Evolutionary conservation across 2,329 filamentous ascomycete species (phyloP).

Genomic region (Bipolaris bicolor): DNA sequence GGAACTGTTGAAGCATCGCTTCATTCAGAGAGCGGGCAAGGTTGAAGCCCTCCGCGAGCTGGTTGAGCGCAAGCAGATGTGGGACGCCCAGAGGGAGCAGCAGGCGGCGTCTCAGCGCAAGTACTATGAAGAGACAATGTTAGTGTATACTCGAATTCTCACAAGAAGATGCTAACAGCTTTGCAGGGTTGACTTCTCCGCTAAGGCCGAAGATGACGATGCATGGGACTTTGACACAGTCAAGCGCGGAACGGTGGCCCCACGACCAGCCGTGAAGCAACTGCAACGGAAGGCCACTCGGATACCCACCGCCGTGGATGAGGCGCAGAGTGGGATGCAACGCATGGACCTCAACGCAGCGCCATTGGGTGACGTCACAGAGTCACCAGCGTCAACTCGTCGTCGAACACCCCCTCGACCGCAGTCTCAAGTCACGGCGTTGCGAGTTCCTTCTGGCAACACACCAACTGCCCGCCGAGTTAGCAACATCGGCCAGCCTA

Average conservation of each 20-base stretch:
- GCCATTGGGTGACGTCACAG: slow-evolving; percentile 49
- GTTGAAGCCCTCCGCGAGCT: slow-evolving; percentile 87
- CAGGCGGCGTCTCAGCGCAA: slow-evolving; percentile 66
- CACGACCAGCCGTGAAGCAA: slow-evolving; percentile 56
- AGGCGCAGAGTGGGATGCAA: slow-evolving; percentile 47
- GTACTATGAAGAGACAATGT: slow-evolving; percentile 93
- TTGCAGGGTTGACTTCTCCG: slow-evolving; percentile 66
- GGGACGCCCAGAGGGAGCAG: slow-evolving; percentile 72
- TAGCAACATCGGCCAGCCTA: slow-evolving; percentile 36
- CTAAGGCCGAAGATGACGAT: slow-evolving; percentile 75
- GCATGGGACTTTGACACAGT: slow-evolving; percentile 97
- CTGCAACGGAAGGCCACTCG: slow-evolving; percentile 56
- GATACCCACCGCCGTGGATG: slow-evolving; percentile 48
- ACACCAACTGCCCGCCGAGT: slow-evolving; percentile 54
- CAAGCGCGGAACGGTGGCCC: slow-evolving; percentile 69
- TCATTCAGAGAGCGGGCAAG: slow-evolving; percentile 85
- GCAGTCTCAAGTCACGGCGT: slow-evolving; percentile 48
- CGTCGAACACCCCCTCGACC: slow-evolving; percentile 43
- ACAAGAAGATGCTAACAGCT: slow-evolving; percentile 17
- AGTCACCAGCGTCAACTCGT: slow-evolving; percentile 44
- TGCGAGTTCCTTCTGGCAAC: slow-evolving; percentile 42
- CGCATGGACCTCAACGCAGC: slow-evolving; percentile 54
- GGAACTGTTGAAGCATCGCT: slow-evolving; percentile 85
- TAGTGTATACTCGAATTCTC: slow-evolving; percentile 35
- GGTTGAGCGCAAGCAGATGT: slow-evolving; percentile 81